These are phyloP conservation scores for Ligustrum vulgare DNA, from an alignment of 257 asterid species.

Conservation along the genomic window DNA sequence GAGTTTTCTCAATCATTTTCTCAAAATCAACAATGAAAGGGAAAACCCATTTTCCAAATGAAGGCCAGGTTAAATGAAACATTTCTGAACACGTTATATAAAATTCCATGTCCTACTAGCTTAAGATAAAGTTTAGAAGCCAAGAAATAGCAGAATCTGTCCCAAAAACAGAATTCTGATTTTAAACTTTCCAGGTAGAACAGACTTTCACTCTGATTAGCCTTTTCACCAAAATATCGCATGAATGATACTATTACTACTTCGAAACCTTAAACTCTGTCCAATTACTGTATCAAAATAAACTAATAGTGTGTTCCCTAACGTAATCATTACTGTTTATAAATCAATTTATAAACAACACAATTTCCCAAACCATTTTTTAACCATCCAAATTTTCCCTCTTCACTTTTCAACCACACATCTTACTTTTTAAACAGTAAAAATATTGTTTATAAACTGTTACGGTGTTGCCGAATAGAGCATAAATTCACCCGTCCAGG, in stretches of 20 bases:
- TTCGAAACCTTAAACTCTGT: not conserved
- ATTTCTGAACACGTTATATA: not conserved
- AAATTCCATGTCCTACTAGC: not conserved
- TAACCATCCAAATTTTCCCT: too few relatives aligned
- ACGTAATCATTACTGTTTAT: too few relatives aligned
- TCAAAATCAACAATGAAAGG: too few relatives aligned
- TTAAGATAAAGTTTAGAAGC: not conserved
- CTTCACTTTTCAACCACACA: too few relatives aligned
- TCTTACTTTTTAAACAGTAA: too few relatives aligned
- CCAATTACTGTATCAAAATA: not conserved
- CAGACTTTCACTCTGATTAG: not conserved
- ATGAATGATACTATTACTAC: not conserved
- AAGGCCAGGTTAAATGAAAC: not conserved
- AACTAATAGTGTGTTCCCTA: too few relatives aligned
- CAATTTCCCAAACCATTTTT: too few relatives aligned
- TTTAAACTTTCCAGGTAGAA: not conserved
- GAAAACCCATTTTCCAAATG: not conserved
- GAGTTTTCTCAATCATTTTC: not conserved
- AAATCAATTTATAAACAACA: too few relatives aligned
- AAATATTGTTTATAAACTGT: too few relatives aligned
- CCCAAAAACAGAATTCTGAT: not conserved
- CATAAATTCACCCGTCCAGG: not conserved
- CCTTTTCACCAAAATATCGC: not conserved
- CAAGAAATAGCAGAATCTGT: not conserved
- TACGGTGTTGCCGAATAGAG: too few relatives aligned